Evolutionary conservation across 805 yeast species (phyloP).

Genomic region (Yarrowia keelungensis): DNA sequence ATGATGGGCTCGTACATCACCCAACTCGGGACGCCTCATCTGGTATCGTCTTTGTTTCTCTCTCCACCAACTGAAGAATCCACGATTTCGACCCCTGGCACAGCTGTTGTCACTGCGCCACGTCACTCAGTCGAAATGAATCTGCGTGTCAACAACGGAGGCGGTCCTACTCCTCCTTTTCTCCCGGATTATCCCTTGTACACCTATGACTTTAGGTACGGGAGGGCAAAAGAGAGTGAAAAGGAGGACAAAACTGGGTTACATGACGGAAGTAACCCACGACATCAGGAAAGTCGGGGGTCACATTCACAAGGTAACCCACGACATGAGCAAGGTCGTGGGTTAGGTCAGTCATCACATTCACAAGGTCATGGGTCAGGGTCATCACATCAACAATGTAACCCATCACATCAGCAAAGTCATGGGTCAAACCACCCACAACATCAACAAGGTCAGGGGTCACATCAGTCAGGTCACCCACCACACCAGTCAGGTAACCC

Average conservation of each 20-base stretch:
- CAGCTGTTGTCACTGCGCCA: slow-evolving; percentile 6
- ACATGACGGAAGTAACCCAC: not conserved
- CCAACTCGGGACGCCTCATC: slow-evolving; percentile 23
- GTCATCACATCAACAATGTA: not conserved
- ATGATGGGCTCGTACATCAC: slow-evolving; percentile 31
- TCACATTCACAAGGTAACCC: too few relatives aligned
- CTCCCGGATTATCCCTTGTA: slow-evolving; percentile 19
- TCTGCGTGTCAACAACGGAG: not conserved
- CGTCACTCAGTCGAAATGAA: slow-evolving; percentile 17
- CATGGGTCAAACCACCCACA: not conserved
- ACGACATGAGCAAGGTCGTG: not conserved
- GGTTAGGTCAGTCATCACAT: not conserved
- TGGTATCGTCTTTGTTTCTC: slow-evolving; percentile 18
- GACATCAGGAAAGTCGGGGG: not conserved
- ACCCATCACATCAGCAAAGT: not conserved
- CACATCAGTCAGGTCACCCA: too few relatives aligned
- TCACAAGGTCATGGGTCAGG: not conserved
- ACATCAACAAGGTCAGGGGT: not conserved
- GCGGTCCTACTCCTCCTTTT: slow-evolving; percentile 14
- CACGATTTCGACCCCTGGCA: slow-evolving; percentile 32
- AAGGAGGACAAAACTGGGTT: too few relatives aligned
- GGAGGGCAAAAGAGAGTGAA: not conserved
- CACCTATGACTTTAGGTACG: slow-evolving; percentile 18
- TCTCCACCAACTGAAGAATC: slow-evolving; percentile 22
- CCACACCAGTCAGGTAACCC: too few relatives aligned